Evolutionary conservation across 768 basidiomycete genomes (phyloP).

Genomic region (Macrolepiota fuliginosa): DNA sequence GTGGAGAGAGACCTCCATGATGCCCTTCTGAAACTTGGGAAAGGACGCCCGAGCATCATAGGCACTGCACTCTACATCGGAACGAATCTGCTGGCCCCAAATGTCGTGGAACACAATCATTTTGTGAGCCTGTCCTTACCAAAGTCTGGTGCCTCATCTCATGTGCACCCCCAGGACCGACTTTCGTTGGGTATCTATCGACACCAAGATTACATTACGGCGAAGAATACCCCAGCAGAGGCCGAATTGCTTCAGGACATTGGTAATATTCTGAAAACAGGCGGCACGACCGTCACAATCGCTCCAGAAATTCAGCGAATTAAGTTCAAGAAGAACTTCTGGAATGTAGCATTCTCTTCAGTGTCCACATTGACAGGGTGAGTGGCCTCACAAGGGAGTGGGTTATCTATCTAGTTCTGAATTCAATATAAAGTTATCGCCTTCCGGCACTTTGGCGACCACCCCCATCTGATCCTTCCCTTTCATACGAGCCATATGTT

Average conservation of each 20-base stretch:
- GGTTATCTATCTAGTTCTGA: conserved; percentile 8
- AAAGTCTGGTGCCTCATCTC: neutral
- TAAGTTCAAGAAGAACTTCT: conserved; percentile 64
- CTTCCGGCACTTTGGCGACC: conserved; percentile 51
- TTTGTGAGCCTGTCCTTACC: conserved; percentile 39
- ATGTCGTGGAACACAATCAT: conserved; percentile 48
- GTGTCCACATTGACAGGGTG: conserved; percentile 48
- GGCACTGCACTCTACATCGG: conserved; percentile 54
- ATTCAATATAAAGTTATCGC: conserved; percentile 29
- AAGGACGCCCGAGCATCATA: conserved; percentile 49
- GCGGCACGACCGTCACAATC: conserved; percentile 45
- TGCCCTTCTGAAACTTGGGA: conserved; percentile 39
- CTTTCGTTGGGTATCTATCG: conserved; percentile 56
- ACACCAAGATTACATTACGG: conserved; percentile 35
- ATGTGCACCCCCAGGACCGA: conserved; percentile 39
- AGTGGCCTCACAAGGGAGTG: conserved; percentile 10
- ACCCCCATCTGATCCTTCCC: conserved; percentile 34
- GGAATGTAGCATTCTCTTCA: conserved; percentile 58
- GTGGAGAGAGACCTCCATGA: conserved; percentile 67
- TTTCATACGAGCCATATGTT: conserved; percentile 31
- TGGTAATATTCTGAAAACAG: conserved; percentile 38
- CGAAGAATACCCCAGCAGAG: conserved; percentile 41
- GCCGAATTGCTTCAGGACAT: conserved; percentile 42
- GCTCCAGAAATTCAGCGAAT: conserved; percentile 59
- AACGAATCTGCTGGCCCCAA: conserved; percentile 44